Percentiles rank a stretch among this genome's conserved stretches.
Evolutionary conservation across 75 land plant species (phyloP).

Genomic region (Cunninghamia lanceolata): DNA sequence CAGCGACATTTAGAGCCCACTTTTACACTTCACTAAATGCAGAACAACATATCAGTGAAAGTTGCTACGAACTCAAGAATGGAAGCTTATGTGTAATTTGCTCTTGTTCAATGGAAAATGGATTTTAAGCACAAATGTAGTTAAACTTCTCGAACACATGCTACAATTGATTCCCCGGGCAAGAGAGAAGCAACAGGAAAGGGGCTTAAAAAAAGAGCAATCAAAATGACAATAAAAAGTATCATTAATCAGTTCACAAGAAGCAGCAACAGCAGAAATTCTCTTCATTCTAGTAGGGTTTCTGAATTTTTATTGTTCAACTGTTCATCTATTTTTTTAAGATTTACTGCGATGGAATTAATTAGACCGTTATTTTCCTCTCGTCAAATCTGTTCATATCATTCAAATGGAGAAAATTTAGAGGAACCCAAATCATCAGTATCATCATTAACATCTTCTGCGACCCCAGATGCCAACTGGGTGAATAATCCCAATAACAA

Average conservation of each 20-base stretch:
- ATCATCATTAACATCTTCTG: neutral
- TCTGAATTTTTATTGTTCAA: neutral
- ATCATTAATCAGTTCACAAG: neutral
- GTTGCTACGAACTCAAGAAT: neutral
- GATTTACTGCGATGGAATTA: neutral
- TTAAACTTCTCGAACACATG: neutral
- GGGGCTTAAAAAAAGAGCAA: neutral
- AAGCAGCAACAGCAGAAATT: neutral
- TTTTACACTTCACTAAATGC: neutral
- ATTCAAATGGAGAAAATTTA: neutral
- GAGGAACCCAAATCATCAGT: neutral
- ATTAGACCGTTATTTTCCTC: neutral
- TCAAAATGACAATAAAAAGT: neutral
- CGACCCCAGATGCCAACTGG: neutral
- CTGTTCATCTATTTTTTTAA: neutral
- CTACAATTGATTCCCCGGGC: neutral
- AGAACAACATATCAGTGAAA: too few species aligned
- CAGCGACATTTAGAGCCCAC: neutral
- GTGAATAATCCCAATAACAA: neutral
- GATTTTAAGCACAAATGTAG: neutral
- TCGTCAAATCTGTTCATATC: neutral
- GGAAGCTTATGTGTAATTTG: neutral
- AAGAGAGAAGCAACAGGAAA: neutral
- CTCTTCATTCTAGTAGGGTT: neutral
- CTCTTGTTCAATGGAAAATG: neutral